Evolutionary conservation across 78 protist species (phyloP).

Genomic region (Dictyostelium firmibasis): DNA sequence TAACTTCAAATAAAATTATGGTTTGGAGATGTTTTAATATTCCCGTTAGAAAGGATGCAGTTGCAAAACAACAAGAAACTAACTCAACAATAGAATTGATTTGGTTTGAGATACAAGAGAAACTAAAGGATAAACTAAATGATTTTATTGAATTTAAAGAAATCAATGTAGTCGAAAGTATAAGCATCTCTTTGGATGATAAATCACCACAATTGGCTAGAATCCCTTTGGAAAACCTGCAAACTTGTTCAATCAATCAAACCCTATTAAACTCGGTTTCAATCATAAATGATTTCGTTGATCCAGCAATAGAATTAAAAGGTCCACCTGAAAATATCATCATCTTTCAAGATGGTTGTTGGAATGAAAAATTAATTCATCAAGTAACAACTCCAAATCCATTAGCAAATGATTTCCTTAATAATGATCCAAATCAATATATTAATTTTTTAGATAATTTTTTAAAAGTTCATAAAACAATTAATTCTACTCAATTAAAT

Average conservation of each 20-base stretch:
- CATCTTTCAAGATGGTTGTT: slow-evolving; percentile 13
- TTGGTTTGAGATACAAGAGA: slow-evolving; percentile 14
- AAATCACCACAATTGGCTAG: neutral
- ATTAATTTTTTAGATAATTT: neutral
- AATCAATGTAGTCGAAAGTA: slow-evolving; percentile 34
- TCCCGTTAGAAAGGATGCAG: slow-evolving; percentile 36
- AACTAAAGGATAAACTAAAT: neutral
- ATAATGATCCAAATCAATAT: neutral
- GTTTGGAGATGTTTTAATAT: slow-evolving; percentile 55
- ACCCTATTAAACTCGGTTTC: slow-evolving; percentile 26
- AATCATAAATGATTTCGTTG: slow-evolving; percentile 27
- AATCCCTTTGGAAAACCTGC: neutral
- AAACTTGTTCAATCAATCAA: neutral
- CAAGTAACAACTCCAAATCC: neutral
- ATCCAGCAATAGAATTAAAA: neutral
- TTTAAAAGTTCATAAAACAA: neutral
- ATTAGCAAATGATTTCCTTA: neutral
- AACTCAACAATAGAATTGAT: slow-evolving; percentile 20
- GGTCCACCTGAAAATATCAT: slow-evolving; percentile 5
- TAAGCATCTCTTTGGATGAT: slow-evolving; percentile 9
- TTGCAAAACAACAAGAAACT: slow-evolving; percentile 35
- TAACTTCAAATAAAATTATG: neutral
- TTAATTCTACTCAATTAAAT: neutral
- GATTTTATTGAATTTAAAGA: neutral
- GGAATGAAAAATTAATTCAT: slow-evolving; percentile 22